phyloP scores from a whole-genome alignment of 2,329 filamentous ascomycete genomes.

The Tolypocladium endophyticum region DNA sequence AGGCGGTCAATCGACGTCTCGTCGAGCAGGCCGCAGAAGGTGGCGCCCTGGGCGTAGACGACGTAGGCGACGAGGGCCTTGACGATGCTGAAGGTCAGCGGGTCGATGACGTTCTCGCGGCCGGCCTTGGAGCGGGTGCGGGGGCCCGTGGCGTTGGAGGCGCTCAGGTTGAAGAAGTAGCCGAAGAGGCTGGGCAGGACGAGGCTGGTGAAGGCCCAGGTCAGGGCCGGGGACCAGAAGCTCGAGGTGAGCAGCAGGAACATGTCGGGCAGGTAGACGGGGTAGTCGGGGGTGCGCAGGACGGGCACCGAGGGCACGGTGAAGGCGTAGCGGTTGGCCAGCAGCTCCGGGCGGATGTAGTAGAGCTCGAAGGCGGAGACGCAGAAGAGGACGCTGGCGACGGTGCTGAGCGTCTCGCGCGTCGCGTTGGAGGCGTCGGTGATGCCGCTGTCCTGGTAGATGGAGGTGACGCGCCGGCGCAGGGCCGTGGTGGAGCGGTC shows the following conservation, averaged over 20 bases:
- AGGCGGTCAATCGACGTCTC: slow-evolving; percentile 51
- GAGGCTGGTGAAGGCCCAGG: slow-evolving; percentile 67
- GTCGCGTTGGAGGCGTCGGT: slow-evolving; percentile 53
- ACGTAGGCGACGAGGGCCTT: slow-evolving; percentile 77
- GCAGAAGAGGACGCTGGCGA: slow-evolving; percentile 59
- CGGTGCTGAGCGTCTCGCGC: slow-evolving; percentile 61
- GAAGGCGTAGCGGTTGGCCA: slow-evolving; percentile 63
- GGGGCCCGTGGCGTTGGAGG: slow-evolving; percentile 29
- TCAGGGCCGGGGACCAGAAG: slow-evolving; percentile 75
- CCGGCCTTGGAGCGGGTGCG: slow-evolving; percentile 30
- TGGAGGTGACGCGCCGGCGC: slow-evolving; percentile 51
- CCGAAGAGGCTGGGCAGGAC: slow-evolving; percentile 60
- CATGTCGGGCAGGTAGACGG: slow-evolving; percentile 67
- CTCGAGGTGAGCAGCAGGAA: slow-evolving; percentile 63
- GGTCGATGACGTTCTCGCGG: slow-evolving; percentile 60
- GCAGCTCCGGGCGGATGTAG: slow-evolving; percentile 57
- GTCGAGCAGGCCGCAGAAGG: slow-evolving; percentile 51
- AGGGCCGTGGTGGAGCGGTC: slow-evolving; percentile 60
- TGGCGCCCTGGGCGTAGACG: slow-evolving; percentile 61
- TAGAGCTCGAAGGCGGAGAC: slow-evolving; percentile 60
- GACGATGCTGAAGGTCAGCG: slow-evolving; percentile 78
- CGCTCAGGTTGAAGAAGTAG: slow-evolving; percentile 85
- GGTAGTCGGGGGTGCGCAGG: slow-evolving; percentile 45
- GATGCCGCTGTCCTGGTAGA: slow-evolving; percentile 57
- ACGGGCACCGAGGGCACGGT: slow-evolving; percentile 53